Evolutionary conservation across 768 basidiomycete species (phyloP).

Genomic region (Auriscalpium vulgare): DNA sequence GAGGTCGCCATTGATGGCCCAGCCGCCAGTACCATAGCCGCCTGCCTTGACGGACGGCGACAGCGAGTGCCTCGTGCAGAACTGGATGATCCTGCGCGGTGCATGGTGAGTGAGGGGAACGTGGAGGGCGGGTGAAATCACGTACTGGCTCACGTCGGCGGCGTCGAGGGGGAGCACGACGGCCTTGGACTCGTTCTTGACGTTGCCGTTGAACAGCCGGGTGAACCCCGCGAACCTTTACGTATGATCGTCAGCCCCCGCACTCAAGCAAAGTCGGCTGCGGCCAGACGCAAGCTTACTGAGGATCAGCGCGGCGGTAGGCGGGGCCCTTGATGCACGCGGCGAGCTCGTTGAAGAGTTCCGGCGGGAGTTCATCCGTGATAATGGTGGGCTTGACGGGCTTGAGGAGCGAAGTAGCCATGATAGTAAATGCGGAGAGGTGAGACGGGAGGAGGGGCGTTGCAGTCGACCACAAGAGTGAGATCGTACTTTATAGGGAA

Average conservation of each 20-base stretch:
- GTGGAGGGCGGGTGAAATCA: constrained; percentile 4
- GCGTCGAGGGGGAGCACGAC: constrained; percentile 73
- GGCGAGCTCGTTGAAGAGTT: constrained; percentile 9
- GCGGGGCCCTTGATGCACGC: constrained; percentile 8
- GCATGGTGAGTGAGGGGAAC: neutral
- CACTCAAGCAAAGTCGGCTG: too few species aligned
- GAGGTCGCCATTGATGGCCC: constrained; percentile 81
- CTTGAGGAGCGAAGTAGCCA: too few species aligned
- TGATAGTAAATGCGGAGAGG: too few species aligned
- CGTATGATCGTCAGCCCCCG: neutral
- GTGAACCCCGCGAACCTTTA: constrained; percentile 9
- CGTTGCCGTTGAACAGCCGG: constrained; percentile 68
- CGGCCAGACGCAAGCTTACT: neutral
- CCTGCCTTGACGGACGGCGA: constrained; percentile 83
- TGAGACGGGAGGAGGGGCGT: too few species aligned
- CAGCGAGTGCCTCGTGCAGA: constrained; percentile 64
- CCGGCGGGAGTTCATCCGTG: constrained; percentile 5
- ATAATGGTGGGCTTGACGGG: neutral
- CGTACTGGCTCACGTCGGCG: constrained; percentile 74
- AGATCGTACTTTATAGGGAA: too few species aligned
- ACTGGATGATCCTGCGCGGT: constrained; percentile 48
- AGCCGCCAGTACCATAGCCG: constrained; percentile 86
- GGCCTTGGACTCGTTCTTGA: constrained; percentile 49
- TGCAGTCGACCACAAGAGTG: too few species aligned
- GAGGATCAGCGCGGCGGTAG: constrained; percentile 8